Evolutionary conservation across 768 basidiomycete genomes (phyloP), one percentile per base, ranked within the genome.

Genomic region (Roridomyces roridus): DNA sequence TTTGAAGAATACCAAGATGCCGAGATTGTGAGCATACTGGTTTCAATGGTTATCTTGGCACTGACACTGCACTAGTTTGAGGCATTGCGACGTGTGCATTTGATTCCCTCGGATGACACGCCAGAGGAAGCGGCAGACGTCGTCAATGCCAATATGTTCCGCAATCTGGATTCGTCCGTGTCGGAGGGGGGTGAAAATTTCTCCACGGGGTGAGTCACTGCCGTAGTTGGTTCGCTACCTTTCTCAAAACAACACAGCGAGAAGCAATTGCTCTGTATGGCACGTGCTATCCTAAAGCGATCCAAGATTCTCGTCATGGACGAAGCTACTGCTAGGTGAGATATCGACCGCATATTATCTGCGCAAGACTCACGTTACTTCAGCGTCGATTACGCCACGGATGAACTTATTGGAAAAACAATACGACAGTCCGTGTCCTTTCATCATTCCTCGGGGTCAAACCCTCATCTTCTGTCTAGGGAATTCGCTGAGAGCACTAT

Each of bases 131-230:
- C 72, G 12, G 69, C 70, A 8, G 76, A 80, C 8, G 76, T 71
- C 15, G 73, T 91, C 52, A 94, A 94, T 58, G 77, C 68, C 26
- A 94, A 94, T 56, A 83, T 91, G 4, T 92, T 92, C 82, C 83
- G 87, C 18, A 84, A 87, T 64, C 74, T 92, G 6, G 89, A 93
- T 58, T 88, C 86, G 0, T 62, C 79, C 8, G 89, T 92, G 3
- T 87, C 88, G 1, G 92, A 95, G 74, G 91, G 89, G 1, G 92
- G 91, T 17, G 94, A 96, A 18, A 96, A 94, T 74, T 94, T 95
- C 69, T 92, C 90, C 0, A 89, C 90, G 7, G 91, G 90, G 88
- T 89, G 54, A 42, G 79, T 68, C 2, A 44, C 11, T 25, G 48
- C 39, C 24, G 9, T 23, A 21, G 14, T 47, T 14, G 44, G 34